Conservation (phyloP, 352 stramenopile species). For the Saprolegnia diclina region DNA sequence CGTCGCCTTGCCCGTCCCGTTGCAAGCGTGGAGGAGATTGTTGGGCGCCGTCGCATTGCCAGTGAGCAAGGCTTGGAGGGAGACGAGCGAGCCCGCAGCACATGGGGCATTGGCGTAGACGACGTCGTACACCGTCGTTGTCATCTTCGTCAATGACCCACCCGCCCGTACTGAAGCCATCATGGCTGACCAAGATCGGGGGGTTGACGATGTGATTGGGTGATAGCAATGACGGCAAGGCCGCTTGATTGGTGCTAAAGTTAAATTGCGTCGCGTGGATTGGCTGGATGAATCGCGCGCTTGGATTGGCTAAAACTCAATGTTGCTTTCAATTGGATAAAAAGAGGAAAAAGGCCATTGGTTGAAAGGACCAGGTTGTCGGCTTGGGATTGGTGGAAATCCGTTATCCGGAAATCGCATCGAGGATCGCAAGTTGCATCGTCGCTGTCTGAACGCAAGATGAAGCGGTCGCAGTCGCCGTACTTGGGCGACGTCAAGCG, state of each 20-base stretch:
- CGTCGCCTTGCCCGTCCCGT: not conserved
- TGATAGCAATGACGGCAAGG: no score
- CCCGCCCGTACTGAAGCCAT: not conserved
- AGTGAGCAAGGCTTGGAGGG: not conserved
- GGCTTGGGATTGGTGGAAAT: slow-evolving; percentile 2
- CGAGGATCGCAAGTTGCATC: slow-evolving; percentile 11
- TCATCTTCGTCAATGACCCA: not conserved
- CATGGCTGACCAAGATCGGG: slow-evolving; percentile 2
- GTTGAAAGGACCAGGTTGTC: no score
- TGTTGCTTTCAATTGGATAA: not conserved
- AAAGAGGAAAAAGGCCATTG: not conserved
- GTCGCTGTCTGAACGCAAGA: not conserved
- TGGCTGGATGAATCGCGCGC: not conserved
- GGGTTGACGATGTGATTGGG: slow-evolving; percentile 5
- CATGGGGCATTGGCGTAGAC: not conserved
- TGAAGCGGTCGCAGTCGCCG: slow-evolving; percentile 11
- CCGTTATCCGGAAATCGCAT: not conserved
- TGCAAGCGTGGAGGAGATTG: not conserved
- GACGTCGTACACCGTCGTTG: not conserved
- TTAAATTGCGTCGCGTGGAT: not conserved
- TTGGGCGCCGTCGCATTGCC: not conserved
- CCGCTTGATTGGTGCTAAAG: not conserved
- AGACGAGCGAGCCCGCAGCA: not conserved
- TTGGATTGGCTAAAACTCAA: not conserved
- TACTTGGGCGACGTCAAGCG: slow-evolving; percentile 2